Evolutionary conservation across 2,329 filamentous ascomycete genomes (phyloP), one percentile per base, ranked within the genome.

Genomic region (Ophiosphaerella narmari): DNA sequence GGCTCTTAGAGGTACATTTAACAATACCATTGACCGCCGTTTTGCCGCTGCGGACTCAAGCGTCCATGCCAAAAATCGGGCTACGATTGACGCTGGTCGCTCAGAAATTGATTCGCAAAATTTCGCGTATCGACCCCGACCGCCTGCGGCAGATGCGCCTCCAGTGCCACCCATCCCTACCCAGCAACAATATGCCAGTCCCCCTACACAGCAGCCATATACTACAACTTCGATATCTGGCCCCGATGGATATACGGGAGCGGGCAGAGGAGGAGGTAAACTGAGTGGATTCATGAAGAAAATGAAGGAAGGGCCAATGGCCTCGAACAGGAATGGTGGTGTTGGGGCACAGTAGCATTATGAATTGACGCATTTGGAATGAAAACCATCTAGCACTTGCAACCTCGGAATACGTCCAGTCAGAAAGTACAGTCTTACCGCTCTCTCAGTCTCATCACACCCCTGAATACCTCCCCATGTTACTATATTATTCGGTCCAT

Each of bases 1-100:
- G 57, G 63, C 70, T 37, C 62, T 73, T 14, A 65, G 70, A 31
- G 70, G 70, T 11, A 71, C 68, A 3, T 60, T 73, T 33, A 72
- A 72, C 39, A 59, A 60, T 39, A 59, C 64, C 3, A 62, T 71
- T 37, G 70, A 73, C 47, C 65, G 62, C 12, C 70, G 64, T 34
- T 67, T 65, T 43, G 47, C 46, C 5, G 47, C 53, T 3, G 49
- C 59, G 7, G 60, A 66, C 34, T 60, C 65, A 11, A 23, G 56
- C 26, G 62, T 66, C 7, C 68, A 71, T 35, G 57, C 65, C 5
- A 70, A 66, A 48, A 73, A 73, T 43, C 63, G 70, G 54, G 65
- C 65, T 13, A 47, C 61, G 11, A 69, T 73, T 14, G 61, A 69
- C 4, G 59, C 61, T 5, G 70, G 70, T 1, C 63, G 68, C 3